Conservation (phyloP, 23 red algal genomes). For the Gracilaria domingensis region DNA sequence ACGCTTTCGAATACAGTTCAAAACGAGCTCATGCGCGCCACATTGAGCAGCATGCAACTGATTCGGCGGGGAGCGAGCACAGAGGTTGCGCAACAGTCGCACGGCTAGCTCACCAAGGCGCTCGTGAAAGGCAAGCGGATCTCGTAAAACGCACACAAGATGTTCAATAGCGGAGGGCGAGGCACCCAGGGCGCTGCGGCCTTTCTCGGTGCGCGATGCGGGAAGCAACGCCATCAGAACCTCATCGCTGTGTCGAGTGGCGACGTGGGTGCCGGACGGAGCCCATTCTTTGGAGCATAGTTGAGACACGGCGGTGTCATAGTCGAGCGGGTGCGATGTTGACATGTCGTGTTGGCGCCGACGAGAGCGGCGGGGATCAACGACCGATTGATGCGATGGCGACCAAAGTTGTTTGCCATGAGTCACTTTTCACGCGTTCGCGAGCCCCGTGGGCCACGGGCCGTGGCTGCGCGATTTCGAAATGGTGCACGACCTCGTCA, state of each 20-base stretch:
- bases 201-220: conserved; percentile 55
- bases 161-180: conserved; percentile 45
- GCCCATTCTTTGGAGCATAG: conserved; percentile 65
- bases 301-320: conserved; percentile 65
- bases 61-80: conserved; percentile 41
- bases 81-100: conserved; percentile 64
- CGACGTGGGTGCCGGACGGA: conserved; percentile 55
- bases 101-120: conserved; percentile 46
- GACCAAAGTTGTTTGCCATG: too few relatives aligned
- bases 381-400: too few relatives aligned
- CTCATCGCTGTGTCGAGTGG: conserved; percentile 60
- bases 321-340: conserved; percentile 46
- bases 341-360: not conserved
- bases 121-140: conserved; percentile 68
- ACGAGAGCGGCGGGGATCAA: not conserved
- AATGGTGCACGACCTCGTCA: not conserved
- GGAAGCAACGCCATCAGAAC: conserved; percentile 51
- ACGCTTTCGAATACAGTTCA: conserved; percentile 30
- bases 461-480: not conserved
- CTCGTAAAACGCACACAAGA: conserved; percentile 55
- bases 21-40: conserved; percentile 55
- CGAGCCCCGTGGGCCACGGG: too few relatives aligned
- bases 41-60: conserved; percentile 37
- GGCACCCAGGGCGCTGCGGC: conserved; percentile 32
- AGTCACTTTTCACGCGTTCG: too few relatives aligned